Evolutionary conservation across 2,329 filamentous ascomycete genomes (phyloP), one percentile per base, ranked within the genome.

Genomic region (Trichoderma simmonsii): DNA sequence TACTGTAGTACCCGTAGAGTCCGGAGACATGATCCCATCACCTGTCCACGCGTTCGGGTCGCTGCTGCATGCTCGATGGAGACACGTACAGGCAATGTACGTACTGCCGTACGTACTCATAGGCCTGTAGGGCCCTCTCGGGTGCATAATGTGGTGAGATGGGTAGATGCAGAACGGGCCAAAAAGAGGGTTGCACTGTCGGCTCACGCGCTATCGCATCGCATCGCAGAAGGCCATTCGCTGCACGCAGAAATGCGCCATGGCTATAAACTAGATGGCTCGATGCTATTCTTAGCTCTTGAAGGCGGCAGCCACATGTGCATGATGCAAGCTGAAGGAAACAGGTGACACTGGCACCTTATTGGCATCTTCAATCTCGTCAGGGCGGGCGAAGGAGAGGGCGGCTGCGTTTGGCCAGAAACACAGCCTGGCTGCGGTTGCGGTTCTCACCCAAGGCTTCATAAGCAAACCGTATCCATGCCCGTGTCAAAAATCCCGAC

Each of bases 251-350:
- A 56, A 63, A 48, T 54, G 39, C 57, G 67, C 39, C 39, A 61
- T 69, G 43, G 28, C 39, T 39, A 36, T 6, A 34, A n/a, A 34
- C 28, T 32, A 21, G 15, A 62, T 36, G 21, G 32, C 28, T 60
- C 21, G 39, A 36, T 70, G 67, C 67, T 70, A 70, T 62, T 70
- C 56, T 70, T 70, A 70, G 67, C 39, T 69, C 66, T 28, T 48
- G 30, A 43, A 34, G 14, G 57, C 9, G 57, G 36, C 67, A 48
- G 67, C 67, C 57, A 48, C 67, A 62, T 36, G 57, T 61, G 67
- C 67, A 62, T 70, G 57, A 70, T 70, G 67, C 57, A 70, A 54
- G 67, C 57, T 70, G 39, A 39, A 62, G 11, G 28, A 34, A 62
- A 61, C 9, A 51, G 30, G 36, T 21, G 39, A 48, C 34, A 34